Evolutionary conservation across 2,329 filamentous ascomycete species (phyloP), one percentile per base, ranked within the genome.

Genomic region (Venturia aucupariae): DNA sequence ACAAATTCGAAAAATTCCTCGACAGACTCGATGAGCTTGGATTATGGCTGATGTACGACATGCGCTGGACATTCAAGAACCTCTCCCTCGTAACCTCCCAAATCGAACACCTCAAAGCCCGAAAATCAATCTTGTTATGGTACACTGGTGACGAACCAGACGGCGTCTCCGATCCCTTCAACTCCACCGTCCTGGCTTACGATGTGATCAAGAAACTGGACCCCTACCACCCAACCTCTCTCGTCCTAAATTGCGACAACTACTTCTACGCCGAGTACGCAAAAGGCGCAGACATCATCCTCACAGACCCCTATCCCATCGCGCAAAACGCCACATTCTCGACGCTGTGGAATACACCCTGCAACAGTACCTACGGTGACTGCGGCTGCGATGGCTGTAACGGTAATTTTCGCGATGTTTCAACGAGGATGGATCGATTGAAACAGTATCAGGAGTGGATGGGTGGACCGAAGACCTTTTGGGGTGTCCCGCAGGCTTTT

Each of bases 311-410:
- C 0, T 87, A 87, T 70, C 84, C 84, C 0, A 78, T 87, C 66
- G 82, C 79, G 38, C 81, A 82, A 67, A 84, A 86, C 72, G 73
- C 78, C 4, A 81, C 77, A 2, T 84, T 76, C 67, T 83, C 79
- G 10, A 79, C 79, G 51, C 73, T 73, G 4, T 87, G 83, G 77
- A 76, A 78, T 65, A 87, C 84, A 0, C 71, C 73, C 0, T 85
- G 82, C 71, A 87, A 86, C 71, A 66, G 73, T 3, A 86, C 84
- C 0, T 82, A 85, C 62, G 84, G 84, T 67, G 81, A 83, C 73
- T 86, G 84, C 73, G 85, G 84, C 10, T 87, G 85, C 72, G 85
- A 87, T 70, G 80, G 83, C 71, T 87, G 85, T 71, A 68, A 72
- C 2, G 82, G 81, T 62, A 71, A 70, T n/a, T 75, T 86, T 22